These are phyloP conservation scores for Penicillium malachiteum DNA, from an alignment of 495 filamentous ascomycete genomes.

Conservation along the genomic window DNA sequence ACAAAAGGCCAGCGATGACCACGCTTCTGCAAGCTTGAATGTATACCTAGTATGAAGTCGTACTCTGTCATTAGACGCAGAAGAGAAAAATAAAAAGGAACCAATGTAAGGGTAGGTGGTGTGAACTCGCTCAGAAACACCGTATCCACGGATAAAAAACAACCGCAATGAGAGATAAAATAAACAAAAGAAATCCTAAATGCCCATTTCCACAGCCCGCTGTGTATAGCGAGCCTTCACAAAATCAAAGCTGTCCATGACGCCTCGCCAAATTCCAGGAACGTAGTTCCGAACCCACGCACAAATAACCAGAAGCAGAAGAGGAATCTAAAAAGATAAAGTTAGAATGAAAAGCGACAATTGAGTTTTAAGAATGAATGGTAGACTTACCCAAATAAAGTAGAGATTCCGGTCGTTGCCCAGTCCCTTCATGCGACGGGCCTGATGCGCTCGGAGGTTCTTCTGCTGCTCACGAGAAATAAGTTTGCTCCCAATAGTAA, in stretches of 20 bases:
- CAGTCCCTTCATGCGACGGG: slow-evolving; percentile 70
- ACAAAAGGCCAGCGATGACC: not conserved
- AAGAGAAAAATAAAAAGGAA: slow-evolving; percentile 20
- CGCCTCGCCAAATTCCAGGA: slow-evolving; percentile 50
- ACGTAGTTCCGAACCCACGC: slow-evolving; percentile 63
- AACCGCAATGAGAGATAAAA: slow-evolving; percentile 18
- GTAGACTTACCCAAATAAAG: slow-evolving; percentile 2
- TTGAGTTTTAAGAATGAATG: not conserved
- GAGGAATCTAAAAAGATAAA: slow-evolving; percentile 29
- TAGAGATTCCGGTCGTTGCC: slow-evolving; percentile 64
- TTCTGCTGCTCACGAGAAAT: slow-evolving; percentile 73
- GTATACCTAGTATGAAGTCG: slow-evolving; percentile 23
- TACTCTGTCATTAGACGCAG: slow-evolving; percentile 44
- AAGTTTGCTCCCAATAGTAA: slow-evolving; percentile 44
- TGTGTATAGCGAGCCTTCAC: slow-evolving; percentile 43
- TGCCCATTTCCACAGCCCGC: slow-evolving; percentile 38
- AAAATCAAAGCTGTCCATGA: slow-evolving; percentile 46
- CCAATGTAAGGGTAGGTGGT: slow-evolving; percentile 9
- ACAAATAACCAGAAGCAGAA: slow-evolving; percentile 61
- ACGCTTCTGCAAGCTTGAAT: slow-evolving; percentile 17
- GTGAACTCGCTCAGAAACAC: slow-evolving; percentile 24
- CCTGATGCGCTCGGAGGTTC: slow-evolving; percentile 67
- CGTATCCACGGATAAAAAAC: slow-evolving; percentile 17
- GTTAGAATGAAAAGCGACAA: slow-evolving; percentile 1
- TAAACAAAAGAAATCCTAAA: slow-evolving; percentile 24